Evolutionary conservation across 1,139 yeast species (phyloP), one percentile per base, ranked within the genome.

Genomic region (Yamadazyma taylorii): DNA sequence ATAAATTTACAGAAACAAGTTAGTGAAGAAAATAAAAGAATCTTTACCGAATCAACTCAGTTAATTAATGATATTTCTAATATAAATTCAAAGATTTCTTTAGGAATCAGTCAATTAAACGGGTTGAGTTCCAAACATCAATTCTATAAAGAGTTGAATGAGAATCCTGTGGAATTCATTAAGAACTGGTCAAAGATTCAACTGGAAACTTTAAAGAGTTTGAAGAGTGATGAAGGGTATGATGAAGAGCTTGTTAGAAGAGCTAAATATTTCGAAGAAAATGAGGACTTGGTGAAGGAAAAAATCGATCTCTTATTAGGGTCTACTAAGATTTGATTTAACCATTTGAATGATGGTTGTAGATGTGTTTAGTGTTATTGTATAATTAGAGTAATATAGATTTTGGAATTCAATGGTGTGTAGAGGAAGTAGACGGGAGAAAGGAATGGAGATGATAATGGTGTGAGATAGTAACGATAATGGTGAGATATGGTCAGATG

Each of bases 191-290:
- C 81, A 36, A 81, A 78, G 35, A 77, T 85, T 16, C 94, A 88
- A 56, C 73, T 87, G 26, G 81, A 85, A 45, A 84, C 90, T 34
- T 70, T 87, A 52, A 81, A 79, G 57, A 81, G 88, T 13, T 73
- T 88, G 47, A 76, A 84, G 51, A 87, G 94, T 44, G 97, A 90
- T 58, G 90, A 86, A 51, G 89, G 94, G 8, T 86, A 85, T 59
- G 88, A 86, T 55, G 97, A 90, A 61, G 97, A 92, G 56, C 70
- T 79, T 22, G 96, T 88, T 3, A 79, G 98, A 65, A 79, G 83
- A 51, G 79, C 95, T 6, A 78, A 82, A 27, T 89, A 85, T 60
- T 90, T 88, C 62, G 78, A 79, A 32, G 88, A 86, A 42, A 87
- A 86, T 42, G 75, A 71, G 49, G 61, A 58, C 32, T 66, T 85